Evolutionary conservation across 1,284 basidiomycete species (phyloP).

Genomic region (Cerioporus squamosus): DNA sequence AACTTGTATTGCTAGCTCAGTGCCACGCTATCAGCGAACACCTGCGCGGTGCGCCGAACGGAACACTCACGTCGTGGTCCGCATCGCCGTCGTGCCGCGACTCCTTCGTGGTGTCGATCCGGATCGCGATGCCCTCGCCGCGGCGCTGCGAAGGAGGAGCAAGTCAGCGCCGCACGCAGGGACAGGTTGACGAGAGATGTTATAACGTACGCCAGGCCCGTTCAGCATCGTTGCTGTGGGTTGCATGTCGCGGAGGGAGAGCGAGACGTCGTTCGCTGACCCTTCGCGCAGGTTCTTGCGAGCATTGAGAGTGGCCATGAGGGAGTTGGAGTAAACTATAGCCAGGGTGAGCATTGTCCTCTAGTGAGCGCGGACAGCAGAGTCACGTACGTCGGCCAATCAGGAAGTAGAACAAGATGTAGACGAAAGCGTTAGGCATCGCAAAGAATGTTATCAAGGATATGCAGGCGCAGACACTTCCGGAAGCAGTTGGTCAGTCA

Average conservation of each 20-base stretch:
- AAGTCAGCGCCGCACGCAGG: background rate
- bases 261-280: constrained; percentile 47
- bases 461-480: constrained; percentile 53
- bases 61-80: background rate
- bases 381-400: constrained; percentile 48
- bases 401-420: constrained; percentile 62
- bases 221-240: no score
- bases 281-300: constrained; percentile 50
- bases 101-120: constrained; percentile 57
- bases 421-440: constrained; percentile 53
- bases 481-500: background rate
- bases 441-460: constrained; percentile 56
- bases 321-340: constrained; percentile 57
- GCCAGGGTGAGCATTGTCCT: constrained; percentile 1
- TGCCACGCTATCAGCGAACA: background rate
- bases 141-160: constrained; percentile 3
- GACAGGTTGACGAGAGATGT: no score
- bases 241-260: constrained; percentile 48
- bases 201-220: no score
- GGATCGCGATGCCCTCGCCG: constrained; percentile 42
- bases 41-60: background rate
- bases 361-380: background rate
- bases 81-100: constrained; percentile 35
- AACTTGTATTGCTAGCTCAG: constrained; percentile 6
- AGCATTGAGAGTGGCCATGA: constrained; percentile 60